Base-by-base conservation (phyloP, 1,284 basidiomycete species). In the Sporisorium scitamineum region DNA sequence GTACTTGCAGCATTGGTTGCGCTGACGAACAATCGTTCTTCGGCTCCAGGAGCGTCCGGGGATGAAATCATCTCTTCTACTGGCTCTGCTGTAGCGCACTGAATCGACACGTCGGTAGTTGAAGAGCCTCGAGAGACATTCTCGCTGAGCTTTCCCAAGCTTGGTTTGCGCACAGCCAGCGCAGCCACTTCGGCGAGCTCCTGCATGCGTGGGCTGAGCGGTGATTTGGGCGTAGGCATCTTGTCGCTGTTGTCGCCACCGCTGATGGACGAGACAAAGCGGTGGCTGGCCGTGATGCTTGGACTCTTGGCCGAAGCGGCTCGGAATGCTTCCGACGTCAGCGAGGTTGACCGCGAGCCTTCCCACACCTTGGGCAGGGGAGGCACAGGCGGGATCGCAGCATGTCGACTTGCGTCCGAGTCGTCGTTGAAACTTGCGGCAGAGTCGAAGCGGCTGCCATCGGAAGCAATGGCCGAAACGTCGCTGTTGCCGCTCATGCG, bases 301-400 rank as follows among this genome's bases (percentile, higher is more conserved):
- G 75, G 66, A 20, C 59, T 71, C 50, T 71, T 70, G 54, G 52
- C 59, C 31, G 54, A 41, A 42, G 45, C 61, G 13, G 64, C 58
- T 26, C 50, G 59, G 62, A 70, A 67, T 7, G 68, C 67, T 16
- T 75, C 71, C 6, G 76, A 74, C 0, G 61, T 65, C 44, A 74
- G 64, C 55, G 62, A 89, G 89, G 47, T 88, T 7, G 93, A 91
- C 70, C 91, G 90, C 86, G 91, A 95, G 20, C 87, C 89, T 39
- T 92, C 92, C 73, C 94, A 86, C 78, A 94, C 93, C 87, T 97
- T 97, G 39, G 96, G 96, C 22, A 99, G 87, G 47, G 97, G 96
- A 34, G 96, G 96, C 1, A 99, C 97, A 24, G 96, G 96, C 1
- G 97, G 96, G 7, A 97, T 94, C 18, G 63, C 73, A 20, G 62